A percentile compares a stretch with the other conserved stretches of the same genome.
These are phyloP conservation scores for Sporothrix sp. DNA, from an alignment of 2,329 filamentous ascomycete species.

Conservation along the genomic window DNA sequence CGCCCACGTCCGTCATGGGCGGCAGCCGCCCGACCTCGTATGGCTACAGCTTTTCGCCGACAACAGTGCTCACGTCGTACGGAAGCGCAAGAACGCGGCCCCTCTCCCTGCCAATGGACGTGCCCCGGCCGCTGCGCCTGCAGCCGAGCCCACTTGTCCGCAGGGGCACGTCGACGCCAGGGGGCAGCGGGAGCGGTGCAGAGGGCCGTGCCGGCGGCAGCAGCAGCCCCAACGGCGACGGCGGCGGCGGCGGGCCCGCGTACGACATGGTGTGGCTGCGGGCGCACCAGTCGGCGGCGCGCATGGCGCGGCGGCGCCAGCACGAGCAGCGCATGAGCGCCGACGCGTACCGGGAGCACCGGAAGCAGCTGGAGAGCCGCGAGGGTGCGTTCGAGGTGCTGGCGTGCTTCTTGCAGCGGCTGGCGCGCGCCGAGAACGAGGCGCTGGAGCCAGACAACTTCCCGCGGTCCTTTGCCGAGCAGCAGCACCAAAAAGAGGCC, in stretches of 20 bases:
- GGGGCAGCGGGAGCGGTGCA: neutral
- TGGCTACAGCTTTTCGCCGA: slow-evolving; percentile 6
- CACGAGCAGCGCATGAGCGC: slow-evolving; percentile 1
- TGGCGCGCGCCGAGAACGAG: slow-evolving; percentile 16
- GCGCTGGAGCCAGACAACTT: slow-evolving; percentile 9
- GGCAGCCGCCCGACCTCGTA: slow-evolving; percentile 3
- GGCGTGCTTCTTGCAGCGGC: slow-evolving; percentile 10
- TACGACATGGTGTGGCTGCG: slow-evolving; percentile 3
- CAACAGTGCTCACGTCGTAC: neutral
- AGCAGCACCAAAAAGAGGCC: neutral
- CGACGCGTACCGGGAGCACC: neutral
- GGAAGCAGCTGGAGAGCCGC: slow-evolving; percentile 7
- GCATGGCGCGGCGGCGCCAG: slow-evolving; percentile 12
- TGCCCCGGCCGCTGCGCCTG: slow-evolving; percentile 12
- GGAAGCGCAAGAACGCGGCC: neutral
- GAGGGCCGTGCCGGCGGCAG: neutral
- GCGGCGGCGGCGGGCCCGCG: neutral
- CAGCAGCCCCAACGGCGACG: neutral
- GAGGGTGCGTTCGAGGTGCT: slow-evolving; percentile 15
- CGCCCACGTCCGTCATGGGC: slow-evolving; percentile 3
- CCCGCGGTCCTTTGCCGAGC: slow-evolving; percentile 7
- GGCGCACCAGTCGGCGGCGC: slow-evolving; percentile 9
- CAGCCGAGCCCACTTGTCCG: slow-evolving; percentile 1
- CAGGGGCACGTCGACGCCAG: neutral
- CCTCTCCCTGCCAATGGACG: neutral